A percentile compares a stretch with the other conserved stretches of the same genome.
Evolutionary conservation across 108 stramenopile species (phyloP).

Genomic region (Cyclostephanos invisitatus): DNA sequence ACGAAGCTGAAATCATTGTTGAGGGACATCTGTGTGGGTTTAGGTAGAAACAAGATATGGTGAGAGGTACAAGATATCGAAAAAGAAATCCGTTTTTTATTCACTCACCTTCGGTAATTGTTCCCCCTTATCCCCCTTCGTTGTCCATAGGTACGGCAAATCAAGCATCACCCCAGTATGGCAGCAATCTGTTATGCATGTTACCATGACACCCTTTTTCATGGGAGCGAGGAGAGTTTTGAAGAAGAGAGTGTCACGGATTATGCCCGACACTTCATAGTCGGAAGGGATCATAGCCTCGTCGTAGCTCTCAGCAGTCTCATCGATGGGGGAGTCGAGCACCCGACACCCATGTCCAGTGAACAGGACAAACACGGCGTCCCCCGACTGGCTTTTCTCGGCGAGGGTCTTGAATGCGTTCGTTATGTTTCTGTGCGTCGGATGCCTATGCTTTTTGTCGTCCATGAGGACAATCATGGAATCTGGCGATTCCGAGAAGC

Average conservation of each 20-base stretch:
- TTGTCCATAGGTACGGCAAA: slow-evolving; percentile 81
- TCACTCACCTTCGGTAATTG: slow-evolving; percentile 48
- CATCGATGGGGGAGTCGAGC: slow-evolving; percentile 64
- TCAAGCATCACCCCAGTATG: slow-evolving; percentile 84
- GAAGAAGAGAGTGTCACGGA: slow-evolving; percentile 81
- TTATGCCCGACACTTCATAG: slow-evolving; percentile 65
- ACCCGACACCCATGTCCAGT: slow-evolving; percentile 85
- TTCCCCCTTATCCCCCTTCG: slow-evolving; percentile 55
- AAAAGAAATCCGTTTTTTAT: neutral
- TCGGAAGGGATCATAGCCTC: slow-evolving; percentile 80
- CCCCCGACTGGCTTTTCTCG: slow-evolving; percentile 80
- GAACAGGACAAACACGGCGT: slow-evolving; percentile 86
- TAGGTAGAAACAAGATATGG: neutral
- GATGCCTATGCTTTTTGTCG: slow-evolving; percentile 70
- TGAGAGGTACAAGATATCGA: neutral
- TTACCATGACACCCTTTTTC: slow-evolving; percentile 80
- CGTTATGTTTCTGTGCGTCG: slow-evolving; percentile 77
- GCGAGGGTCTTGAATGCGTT: slow-evolving; percentile 77
- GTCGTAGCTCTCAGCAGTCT: slow-evolving; percentile 73
- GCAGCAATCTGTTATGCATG: slow-evolving; percentile 80
- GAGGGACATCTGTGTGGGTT: slow-evolving; percentile 47
- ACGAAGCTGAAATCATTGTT: slow-evolving; percentile 89
- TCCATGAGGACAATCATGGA: slow-evolving; percentile 80
- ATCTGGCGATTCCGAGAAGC: slow-evolving; percentile 72
- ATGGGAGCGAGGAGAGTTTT: slow-evolving; percentile 84